Base-by-base conservation (phyloP, 768 basidiomycete genomes). In the Sistotremastrum suecicum region DNA sequence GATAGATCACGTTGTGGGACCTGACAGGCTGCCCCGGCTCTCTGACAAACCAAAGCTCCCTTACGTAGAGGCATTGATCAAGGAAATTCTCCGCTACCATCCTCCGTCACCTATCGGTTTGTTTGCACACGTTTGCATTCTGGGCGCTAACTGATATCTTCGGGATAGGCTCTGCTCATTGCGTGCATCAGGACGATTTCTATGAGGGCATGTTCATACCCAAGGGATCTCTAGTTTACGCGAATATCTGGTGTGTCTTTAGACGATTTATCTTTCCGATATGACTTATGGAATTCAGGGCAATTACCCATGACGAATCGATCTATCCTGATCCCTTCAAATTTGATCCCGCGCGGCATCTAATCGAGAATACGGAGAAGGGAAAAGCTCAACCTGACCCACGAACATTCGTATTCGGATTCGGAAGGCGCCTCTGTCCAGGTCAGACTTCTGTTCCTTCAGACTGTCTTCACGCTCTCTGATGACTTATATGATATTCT, bases 131-230 rank as follows among this genome's bases (percentile, higher is more conserved):
- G 20, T 20, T 20, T 20, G 20, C 20, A 20, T 20, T 20, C 20
- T 20, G 20, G 20, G 20, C 20, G 20, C 20, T 20, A 20, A 20
- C 20, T 20, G 20, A 20, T 20, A 20, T 20, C 20, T 20, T 20
- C 20, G 20, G 20, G 20, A 20, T 20, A 4, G 65, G 58, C 2
- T 54, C 67, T 4, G 60, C 66, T 1, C 68, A 69, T 47, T 54
- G 58, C 31, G 50, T 57, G 10, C 58, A 51, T 34, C 53, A 37
- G n/a, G 54, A 58, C 34, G 47, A 52, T 7, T 43, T 43, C 5
- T 57, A 56, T 34, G 12, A 49, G 1, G 56, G 57, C 8, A 51
- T 42, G 37, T 41, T 42, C 7, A 42, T 57, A 12, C 54, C 57
- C 0, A 47, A 49, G 34, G 57, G 52, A 4, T 34, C 54, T 11